Percentiles rank a stretch among this genome's conserved stretches.
Evolutionary conservation across 2,329 filamentous ascomycete genomes (phyloP).

Genomic region (Colletotrichum trifolii): DNA sequence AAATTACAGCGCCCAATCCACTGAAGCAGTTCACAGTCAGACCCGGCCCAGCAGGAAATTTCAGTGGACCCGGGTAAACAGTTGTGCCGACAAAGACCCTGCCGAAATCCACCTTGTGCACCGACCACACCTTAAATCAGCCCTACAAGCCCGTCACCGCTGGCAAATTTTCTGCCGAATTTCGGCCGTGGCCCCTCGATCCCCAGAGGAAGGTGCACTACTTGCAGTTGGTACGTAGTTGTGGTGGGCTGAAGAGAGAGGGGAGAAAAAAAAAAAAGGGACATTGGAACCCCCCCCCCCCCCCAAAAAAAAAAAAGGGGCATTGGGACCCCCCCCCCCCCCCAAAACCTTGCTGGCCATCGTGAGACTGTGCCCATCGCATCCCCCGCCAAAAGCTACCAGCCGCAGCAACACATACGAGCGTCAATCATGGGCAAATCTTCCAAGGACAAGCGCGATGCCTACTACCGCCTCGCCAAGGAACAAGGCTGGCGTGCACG

Average conservation of each 20-base stretch:
- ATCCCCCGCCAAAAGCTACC: background rate
- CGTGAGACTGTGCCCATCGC: too few relatives aligned
- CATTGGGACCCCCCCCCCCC: conserved; percentile 14
- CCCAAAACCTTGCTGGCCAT: background rate
- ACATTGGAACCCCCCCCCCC: conserved; percentile 19
- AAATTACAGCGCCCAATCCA: background rate
- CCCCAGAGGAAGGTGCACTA: too few relatives aligned
- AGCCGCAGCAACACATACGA: background rate
- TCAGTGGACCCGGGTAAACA: conserved; percentile 31
- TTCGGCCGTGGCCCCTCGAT: too few relatives aligned
- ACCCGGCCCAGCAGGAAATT: conserved; percentile 22
- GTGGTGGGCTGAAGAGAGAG: too few relatives aligned
- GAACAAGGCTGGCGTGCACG: conserved; percentile 98
- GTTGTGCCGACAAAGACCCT: background rate
- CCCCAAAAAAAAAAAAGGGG: conserved; percentile 27
- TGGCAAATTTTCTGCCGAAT: conserved; percentile 36
- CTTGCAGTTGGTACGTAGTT: too few relatives aligned
- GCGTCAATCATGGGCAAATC: conserved; percentile 83
- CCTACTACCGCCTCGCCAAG: conserved; percentile 97
- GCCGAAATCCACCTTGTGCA: conserved; percentile 9
- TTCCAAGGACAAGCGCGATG: conserved; percentile 98
- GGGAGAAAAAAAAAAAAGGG: conserved; percentile 9
- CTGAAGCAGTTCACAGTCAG: background rate
- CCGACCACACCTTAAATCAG: conserved; percentile 45
- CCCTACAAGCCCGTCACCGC: conserved; percentile 36